Evolutionary conservation across 345 rosid genomes (phyloP).

Genomic region (Heritiera littoralis): DNA sequence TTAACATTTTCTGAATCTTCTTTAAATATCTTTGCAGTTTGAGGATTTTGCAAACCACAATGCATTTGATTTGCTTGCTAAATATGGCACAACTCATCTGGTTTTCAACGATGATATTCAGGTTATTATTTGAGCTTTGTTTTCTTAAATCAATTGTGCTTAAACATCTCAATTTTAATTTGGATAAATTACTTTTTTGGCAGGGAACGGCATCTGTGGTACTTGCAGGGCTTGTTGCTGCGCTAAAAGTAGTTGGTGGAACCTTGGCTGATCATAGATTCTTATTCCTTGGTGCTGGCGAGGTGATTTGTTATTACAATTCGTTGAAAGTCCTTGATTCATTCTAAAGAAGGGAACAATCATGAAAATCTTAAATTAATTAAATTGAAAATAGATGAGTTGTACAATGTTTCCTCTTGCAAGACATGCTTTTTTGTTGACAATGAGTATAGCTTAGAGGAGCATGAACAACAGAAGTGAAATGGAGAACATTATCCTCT

Average conservation of each 20-base stretch:
- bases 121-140: constrained; percentile 38
- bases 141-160: neutral
- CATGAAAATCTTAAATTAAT: neutral
- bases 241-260: constrained; percentile 73
- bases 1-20: neutral
- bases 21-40: constrained; percentile 51
- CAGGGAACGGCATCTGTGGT: constrained; percentile 99
- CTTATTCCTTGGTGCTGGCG: constrained; percentile 97
- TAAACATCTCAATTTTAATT: constrained; percentile 14
- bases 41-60: constrained; percentile 98
- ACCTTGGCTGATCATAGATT: constrained; percentile 70
- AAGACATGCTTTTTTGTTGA: neutral
- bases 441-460: neutral
- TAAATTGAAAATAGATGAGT: neutral
- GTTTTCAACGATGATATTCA: constrained; percentile 97
- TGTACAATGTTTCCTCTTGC: neutral
- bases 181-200: constrained; percentile 5
- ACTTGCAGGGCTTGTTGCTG: constrained; percentile 87
- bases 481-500: neutral
- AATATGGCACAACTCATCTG: constrained; percentile 87
- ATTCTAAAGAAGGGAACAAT: neutral
- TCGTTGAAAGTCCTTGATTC: neutral
- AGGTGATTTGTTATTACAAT: constrained; percentile 45
- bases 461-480: neutral
- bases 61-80: constrained; percentile 83